Conservation (phyloP, 106 monocot species). For the Vanilla planifolia region DNA sequence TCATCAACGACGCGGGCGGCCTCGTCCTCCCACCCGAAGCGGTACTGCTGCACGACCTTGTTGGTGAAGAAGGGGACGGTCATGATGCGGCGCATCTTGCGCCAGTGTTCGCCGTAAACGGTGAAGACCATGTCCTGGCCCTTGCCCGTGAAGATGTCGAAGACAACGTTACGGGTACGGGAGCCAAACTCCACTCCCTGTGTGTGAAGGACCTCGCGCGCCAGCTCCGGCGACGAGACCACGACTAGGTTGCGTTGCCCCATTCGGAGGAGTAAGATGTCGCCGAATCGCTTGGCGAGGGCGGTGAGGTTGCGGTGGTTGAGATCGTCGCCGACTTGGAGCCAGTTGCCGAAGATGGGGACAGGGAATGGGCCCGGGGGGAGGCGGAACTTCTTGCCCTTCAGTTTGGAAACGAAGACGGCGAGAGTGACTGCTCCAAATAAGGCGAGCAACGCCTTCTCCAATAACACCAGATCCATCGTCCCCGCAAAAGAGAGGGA, state of each 20-base stretch:
- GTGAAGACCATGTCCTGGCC: constrained; percentile 95
- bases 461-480: constrained; percentile 70
- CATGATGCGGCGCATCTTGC: constrained; percentile 90
- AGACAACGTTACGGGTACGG: constrained; percentile 77
- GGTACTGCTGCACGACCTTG: constrained; percentile 74
- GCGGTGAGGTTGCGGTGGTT: constrained; percentile 60
- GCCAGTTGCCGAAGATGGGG: constrained; percentile 77
- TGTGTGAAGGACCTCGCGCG: constrained; percentile 70
- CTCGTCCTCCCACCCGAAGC: constrained; percentile 58
- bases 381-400: constrained; percentile 61
- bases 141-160: constrained; percentile 81
- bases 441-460: constrained; percentile 68
- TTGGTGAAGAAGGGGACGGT: constrained; percentile 92
- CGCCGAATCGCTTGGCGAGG: constrained; percentile 52
- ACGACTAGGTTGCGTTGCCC: constrained; percentile 69
- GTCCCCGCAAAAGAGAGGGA: neutral
- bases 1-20: constrained; percentile 57
- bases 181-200: constrained; percentile 86
- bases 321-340: constrained; percentile 75
- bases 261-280: constrained; percentile 63
- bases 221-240: constrained; percentile 59
- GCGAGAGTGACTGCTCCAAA: constrained; percentile 55
- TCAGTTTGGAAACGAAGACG: constrained; percentile 48
- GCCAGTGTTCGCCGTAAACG: constrained; percentile 84
- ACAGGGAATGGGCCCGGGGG: constrained; percentile 62